phyloP scores from a whole-genome alignment of 2,329 filamentous ascomycete genomes.

The Thielaviopsis ethacetica region DNA sequence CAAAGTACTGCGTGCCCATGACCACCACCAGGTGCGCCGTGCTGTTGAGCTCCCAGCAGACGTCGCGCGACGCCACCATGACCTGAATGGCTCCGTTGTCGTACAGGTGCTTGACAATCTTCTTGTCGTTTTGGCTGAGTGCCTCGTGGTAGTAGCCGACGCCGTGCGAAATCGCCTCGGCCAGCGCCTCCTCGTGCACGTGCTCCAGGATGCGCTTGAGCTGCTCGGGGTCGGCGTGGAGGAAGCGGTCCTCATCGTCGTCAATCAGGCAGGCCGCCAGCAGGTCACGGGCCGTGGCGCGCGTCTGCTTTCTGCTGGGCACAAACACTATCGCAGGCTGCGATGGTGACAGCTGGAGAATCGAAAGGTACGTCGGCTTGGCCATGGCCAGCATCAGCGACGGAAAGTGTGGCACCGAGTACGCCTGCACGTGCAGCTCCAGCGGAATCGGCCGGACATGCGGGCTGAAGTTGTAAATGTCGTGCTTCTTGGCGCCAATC shows the following conservation, averaged over 20 bases:
- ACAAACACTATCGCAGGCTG: constrained; percentile 89
- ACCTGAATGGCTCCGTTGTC: constrained; percentile 80
- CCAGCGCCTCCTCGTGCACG: constrained; percentile 72
- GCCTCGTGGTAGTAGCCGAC: constrained; percentile 97
- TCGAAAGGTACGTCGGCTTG: constrained; percentile 77
- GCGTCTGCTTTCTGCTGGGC: constrained; percentile 81
- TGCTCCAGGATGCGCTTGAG: constrained; percentile 67
- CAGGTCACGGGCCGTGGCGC: constrained; percentile 72
- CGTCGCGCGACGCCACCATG: constrained; percentile 59
- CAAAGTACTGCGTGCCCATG: constrained; percentile 96
- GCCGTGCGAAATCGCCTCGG: constrained; percentile 80
- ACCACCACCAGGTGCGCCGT: constrained; percentile 83
- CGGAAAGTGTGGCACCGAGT: constrained; percentile 89
- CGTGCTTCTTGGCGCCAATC: constrained; percentile 95
- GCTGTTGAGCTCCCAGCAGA: constrained; percentile 87
- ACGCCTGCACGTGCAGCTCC: constrained; percentile 89
- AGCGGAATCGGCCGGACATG: constrained; percentile 76
- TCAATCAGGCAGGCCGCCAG: constrained; percentile 76
- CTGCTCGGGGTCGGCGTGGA: constrained; percentile 70
- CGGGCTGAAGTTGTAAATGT: constrained; percentile 96
- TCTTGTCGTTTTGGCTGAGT: constrained; percentile 72
- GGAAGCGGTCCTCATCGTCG: constrained; percentile 84
- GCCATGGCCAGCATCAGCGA: constrained; percentile 98
- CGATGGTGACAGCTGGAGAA: constrained; percentile 72
- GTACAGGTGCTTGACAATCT: constrained; percentile 86